Evolutionary conservation across 2,329 filamentous ascomycete species (phyloP).

Genomic region (Fusarium virguliforme): DNA sequence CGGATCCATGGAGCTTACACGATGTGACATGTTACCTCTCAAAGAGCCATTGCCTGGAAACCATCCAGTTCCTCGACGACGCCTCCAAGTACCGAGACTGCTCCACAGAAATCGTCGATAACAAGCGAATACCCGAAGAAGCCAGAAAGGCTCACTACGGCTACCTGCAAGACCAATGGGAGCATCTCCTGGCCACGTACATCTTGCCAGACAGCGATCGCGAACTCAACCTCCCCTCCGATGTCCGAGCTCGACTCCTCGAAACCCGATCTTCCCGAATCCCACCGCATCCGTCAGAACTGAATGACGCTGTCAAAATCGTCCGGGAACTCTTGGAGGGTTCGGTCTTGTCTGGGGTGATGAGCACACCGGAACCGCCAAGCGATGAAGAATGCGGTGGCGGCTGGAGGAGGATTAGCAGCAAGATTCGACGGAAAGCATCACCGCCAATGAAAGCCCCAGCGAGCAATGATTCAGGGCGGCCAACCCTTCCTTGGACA

Average conservation of each 20-base stretch:
- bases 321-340: not conserved
- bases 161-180: slow-evolving; percentile 2
- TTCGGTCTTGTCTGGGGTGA: not conserved
- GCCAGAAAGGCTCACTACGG: not conserved
- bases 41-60: slow-evolving; percentile 2
- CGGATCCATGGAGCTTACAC: slow-evolving; percentile 1
- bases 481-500: not conserved
- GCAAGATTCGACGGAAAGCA: not conserved
- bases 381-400: not conserved
- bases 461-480: not conserved
- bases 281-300: slow-evolving; percentile 1
- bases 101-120: slow-evolving; percentile 1
- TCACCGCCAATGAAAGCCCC: not conserved
- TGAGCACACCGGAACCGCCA: not conserved
- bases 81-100: not conserved
- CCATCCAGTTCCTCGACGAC: slow-evolving; percentile 1
- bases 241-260: not conserved
- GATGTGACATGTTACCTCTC: not conserved
- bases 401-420: slow-evolving; percentile 5
- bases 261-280: not conserved
- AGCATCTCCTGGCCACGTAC: not conserved
- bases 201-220: slow-evolving; percentile 1
- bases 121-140: slow-evolving; percentile 2
- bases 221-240: not conserved
- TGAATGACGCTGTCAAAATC: not conserved